phyloP scores from a whole-genome alignment of 805 yeast species.

The Starmera amethionina region DNA sequence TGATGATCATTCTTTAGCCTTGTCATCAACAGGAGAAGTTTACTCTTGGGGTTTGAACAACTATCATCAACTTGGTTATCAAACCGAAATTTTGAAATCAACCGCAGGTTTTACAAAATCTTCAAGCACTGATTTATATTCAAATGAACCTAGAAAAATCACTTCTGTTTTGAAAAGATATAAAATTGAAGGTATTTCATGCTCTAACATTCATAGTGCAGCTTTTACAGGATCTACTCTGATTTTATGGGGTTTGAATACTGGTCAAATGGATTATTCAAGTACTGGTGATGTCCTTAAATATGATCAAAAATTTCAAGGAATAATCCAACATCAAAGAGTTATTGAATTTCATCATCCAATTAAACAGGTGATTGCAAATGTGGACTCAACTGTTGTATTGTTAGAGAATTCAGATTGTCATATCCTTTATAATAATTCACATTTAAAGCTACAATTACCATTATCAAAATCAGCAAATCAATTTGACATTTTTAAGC shows the following conservation, averaged over 20 bases:
- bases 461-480: conserved; percentile 21
- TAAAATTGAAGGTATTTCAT: conserved; percentile 23
- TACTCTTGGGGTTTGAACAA: conserved; percentile 76
- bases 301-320: conserved; percentile 21
- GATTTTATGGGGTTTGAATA: conserved; percentile 70
- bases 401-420: conserved; percentile 49
- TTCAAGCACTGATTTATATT: conserved; percentile 9
- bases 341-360: conserved; percentile 25
- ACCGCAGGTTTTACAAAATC: conserved; percentile 4
- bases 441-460: conserved; percentile 41
- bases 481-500: conserved; percentile 44
- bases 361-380: conserved; percentile 49
- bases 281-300: conserved; percentile 20
- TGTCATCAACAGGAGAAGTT: conserved; percentile 43
- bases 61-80: conserved; percentile 56
- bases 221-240: conserved; percentile 38
- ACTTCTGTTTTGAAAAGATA: conserved; percentile 19
- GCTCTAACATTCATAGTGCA: conserved; percentile 63
- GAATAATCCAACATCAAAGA: conserved; percentile 31
- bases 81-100: conserved; percentile 19
- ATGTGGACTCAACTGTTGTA: conserved; percentile 63
- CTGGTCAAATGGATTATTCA: conserved; percentile 70
- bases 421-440: conserved; percentile 48
- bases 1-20: conserved; percentile 57
- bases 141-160: conserved; percentile 19